Conservation (phyloP, 2,329 filamentous ascomycete species). For the Madurella fahalii region DNA sequence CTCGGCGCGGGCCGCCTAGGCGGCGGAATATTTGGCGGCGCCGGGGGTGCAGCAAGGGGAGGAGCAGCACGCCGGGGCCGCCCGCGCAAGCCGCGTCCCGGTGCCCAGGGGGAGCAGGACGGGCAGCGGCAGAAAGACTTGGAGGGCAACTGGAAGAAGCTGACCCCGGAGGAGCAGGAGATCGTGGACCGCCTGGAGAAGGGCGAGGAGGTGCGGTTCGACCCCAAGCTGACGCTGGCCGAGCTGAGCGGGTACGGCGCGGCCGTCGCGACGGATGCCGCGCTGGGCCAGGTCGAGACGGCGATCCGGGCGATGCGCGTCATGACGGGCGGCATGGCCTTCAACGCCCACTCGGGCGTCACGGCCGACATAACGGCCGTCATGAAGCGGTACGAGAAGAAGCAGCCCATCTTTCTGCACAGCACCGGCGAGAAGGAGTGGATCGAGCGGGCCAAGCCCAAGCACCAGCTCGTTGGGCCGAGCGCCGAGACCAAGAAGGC, state of each 20-base stretch:
- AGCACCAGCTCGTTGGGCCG: slow-evolving; percentile 21
- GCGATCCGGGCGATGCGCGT: slow-evolving; percentile 38
- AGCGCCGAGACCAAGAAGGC: slow-evolving; percentile 28
- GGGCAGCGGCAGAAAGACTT: not conserved
- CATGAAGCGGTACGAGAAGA: slow-evolving; percentile 21
- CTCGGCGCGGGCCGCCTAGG: not conserved
- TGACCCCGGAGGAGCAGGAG: slow-evolving; percentile 22
- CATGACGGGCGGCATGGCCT: slow-evolving; percentile 36
- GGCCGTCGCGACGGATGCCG: slow-evolving; percentile 32
- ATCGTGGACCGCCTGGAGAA: slow-evolving; percentile 28
- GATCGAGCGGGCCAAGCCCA: slow-evolving; percentile 22
- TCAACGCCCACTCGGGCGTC: slow-evolving; percentile 28
- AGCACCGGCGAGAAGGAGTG: slow-evolving; percentile 31
- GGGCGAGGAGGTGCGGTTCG: slow-evolving; percentile 31
- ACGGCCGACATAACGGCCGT: slow-evolving; percentile 23
- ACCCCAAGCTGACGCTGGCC: slow-evolving; percentile 32
- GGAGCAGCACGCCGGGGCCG: not conserved
- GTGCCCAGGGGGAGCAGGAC: not conserved
- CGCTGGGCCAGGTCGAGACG: slow-evolving; percentile 32
- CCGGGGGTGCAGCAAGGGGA: not conserved
- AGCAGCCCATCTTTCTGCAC: slow-evolving; percentile 38
- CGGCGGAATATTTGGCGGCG: not conserved
- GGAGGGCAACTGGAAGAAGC: not conserved
- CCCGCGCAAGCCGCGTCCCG: not conserved
- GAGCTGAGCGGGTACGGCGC: slow-evolving; percentile 37